These are phyloP conservation scores for Leccinum subtestaceum DNA, from an alignment of 768 basidiomycete species.

Conservation along the genomic window DNA sequence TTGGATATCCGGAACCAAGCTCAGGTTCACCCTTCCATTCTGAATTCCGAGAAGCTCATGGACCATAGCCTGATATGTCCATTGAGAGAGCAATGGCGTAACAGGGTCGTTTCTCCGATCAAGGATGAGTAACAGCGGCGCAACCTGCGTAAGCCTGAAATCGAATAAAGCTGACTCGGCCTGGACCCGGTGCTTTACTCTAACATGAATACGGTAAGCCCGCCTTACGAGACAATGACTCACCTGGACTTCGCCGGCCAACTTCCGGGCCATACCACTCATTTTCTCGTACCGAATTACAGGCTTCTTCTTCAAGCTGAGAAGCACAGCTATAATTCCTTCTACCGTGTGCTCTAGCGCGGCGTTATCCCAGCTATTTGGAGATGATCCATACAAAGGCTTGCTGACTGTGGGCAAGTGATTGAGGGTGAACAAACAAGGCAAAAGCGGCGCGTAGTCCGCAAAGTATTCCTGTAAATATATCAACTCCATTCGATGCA, in stretches of 20 bases:
- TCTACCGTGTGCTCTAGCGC: slow-evolving; percentile 79
- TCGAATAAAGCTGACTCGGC: slow-evolving; percentile 84
- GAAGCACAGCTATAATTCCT: slow-evolving; percentile 78
- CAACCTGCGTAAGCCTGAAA: slow-evolving; percentile 83
- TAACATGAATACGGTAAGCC: slow-evolving; percentile 6
- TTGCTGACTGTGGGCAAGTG: slow-evolving; percentile 58
- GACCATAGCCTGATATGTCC: slow-evolving; percentile 99
- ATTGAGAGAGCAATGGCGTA: slow-evolving; percentile 92
- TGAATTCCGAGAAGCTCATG: slow-evolving; percentile 92
- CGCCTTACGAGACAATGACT: not conserved
- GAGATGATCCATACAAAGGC: slow-evolving; percentile 70
- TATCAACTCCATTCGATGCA: not conserved
- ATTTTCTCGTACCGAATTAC: slow-evolving; percentile 92
- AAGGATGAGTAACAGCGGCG: slow-evolving; percentile 86
- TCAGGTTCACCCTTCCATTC: slow-evolving; percentile 88
- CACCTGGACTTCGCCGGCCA: slow-evolving; percentile 85
- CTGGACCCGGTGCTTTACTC: slow-evolving; percentile 69
- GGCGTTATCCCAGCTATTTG: slow-evolving; percentile 68
- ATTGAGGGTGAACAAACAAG: slow-evolving; percentile 85
- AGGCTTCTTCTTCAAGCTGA: slow-evolving; percentile 96
- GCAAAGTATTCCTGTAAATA: slow-evolving; percentile 88
- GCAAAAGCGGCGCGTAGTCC: slow-evolving; percentile 87
- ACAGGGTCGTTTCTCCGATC: slow-evolving; percentile 97
- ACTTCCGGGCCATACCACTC: slow-evolving; percentile 87
- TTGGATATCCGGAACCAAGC: slow-evolving; percentile 77